phyloP scores from a whole-genome alignment of 1,139 yeast genomes.

The Zygoascus sp. region DNA sequence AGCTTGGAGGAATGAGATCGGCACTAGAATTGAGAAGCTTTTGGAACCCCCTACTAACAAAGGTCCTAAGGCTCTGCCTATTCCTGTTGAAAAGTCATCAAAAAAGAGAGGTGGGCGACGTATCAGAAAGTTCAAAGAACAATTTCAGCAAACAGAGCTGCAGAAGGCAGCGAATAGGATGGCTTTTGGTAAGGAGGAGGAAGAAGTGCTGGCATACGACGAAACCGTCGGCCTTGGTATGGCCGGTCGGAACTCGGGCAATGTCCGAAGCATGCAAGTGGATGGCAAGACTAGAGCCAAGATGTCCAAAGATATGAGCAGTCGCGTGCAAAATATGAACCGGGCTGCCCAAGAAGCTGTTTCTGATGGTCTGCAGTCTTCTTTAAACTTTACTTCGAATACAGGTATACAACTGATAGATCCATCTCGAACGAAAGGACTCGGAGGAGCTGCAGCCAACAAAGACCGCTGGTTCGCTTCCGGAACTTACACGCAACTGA shows the following conservation, averaged over 20 bases:
- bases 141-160: conserved; percentile 73
- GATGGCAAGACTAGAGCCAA: conserved; percentile 33
- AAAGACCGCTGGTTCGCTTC: conserved; percentile 32
- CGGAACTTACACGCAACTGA: conserved; percentile 31
- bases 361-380: conserved; percentile 29
- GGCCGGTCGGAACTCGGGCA: conserved; percentile 41
- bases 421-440: conserved; percentile 13
- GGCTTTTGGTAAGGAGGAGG: conserved; percentile 69
- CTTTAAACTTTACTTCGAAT: conserved; percentile 30
- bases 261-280: conserved; percentile 36
- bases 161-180: conserved; percentile 80
- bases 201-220: conserved; percentile 54
- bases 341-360: conserved; percentile 13
- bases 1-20: conserved; percentile 56
- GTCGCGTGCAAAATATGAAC: conserved; percentile 21
- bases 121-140: conserved; percentile 73
- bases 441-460: conserved; percentile 2
- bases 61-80: conserved; percentile 71
- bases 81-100: conserved; percentile 72
- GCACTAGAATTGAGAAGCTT: conserved; percentile 61
- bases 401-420: conserved; percentile 34
- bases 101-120: conserved; percentile 86
- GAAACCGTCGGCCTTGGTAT: conserved; percentile 82
- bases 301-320: conserved; percentile 34
- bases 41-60: conserved; percentile 71